Conservation (phyloP, 1,139 yeast genomes). For the Suhomyces terraborum region DNA sequence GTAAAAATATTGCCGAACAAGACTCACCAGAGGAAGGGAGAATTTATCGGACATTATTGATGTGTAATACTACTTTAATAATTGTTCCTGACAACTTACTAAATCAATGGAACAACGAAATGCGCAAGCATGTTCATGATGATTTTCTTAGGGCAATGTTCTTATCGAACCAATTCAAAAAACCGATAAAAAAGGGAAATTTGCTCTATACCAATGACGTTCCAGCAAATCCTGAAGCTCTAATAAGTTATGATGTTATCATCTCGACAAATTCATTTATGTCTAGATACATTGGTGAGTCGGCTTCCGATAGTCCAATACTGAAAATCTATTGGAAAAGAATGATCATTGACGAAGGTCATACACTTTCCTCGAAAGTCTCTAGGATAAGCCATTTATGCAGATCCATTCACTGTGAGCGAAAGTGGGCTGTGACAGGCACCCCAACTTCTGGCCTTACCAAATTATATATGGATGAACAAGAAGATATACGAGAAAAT, state of each 20-base stretch:
- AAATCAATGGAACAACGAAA: slow-evolving; percentile 65
- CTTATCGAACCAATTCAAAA: slow-evolving; percentile 37
- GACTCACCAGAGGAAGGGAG: slow-evolving; percentile 22
- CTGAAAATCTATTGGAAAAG: slow-evolving; percentile 62
- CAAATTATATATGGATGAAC: slow-evolving; percentile 55
- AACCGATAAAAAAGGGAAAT: slow-evolving; percentile 18
- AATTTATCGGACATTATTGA: slow-evolving; percentile 29
- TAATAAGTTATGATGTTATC: slow-evolving; percentile 52
- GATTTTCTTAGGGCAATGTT: slow-evolving; percentile 38
- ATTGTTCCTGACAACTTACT: slow-evolving; percentile 68
- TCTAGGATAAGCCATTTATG: slow-evolving; percentile 55
- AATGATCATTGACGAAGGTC: slow-evolving; percentile 74
- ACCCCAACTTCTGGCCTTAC: slow-evolving; percentile 76
- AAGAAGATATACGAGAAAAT: slow-evolving; percentile 36
- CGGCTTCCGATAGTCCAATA: slow-evolving; percentile 34
- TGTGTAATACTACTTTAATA: slow-evolving; percentile 58
- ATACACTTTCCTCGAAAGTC: slow-evolving; percentile 54
- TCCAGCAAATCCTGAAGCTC: slow-evolving; percentile 31
- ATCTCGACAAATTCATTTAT: slow-evolving; percentile 52
- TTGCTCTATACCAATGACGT: slow-evolving; percentile 24
- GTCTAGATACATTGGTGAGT: slow-evolving; percentile 36
- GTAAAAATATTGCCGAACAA: slow-evolving; percentile 17
- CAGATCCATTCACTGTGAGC: slow-evolving; percentile 51
- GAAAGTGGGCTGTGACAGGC: slow-evolving; percentile 75
- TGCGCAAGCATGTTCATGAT: slow-evolving; percentile 52